phyloP scores from a whole-genome alignment of 2,329 filamentous ascomycete genomes.

The Aspergillus sp. region DNA sequence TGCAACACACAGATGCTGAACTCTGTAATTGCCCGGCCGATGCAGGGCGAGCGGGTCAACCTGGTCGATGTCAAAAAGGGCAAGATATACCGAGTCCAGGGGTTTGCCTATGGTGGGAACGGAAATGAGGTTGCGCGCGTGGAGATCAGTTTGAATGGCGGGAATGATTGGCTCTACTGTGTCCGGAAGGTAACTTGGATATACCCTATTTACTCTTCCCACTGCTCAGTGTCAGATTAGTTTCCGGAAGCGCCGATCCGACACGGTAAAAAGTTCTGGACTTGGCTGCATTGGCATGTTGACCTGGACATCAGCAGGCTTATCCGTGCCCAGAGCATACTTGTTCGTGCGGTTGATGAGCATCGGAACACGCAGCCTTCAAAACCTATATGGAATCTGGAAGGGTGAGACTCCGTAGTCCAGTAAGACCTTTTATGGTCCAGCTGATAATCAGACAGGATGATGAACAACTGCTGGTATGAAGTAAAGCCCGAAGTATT shows the following conservation, averaged over 20 bases:
- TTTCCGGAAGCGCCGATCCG: slow-evolving; percentile 51
- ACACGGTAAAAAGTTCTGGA: slow-evolving; percentile 56
- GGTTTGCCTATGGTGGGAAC: slow-evolving; percentile 53
- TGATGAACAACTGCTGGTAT: slow-evolving; percentile 59
- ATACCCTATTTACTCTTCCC: neutral
- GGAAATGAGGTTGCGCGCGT: slow-evolving; percentile 52
- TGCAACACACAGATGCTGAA: slow-evolving; percentile 54
- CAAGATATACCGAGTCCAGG: slow-evolving; percentile 46
- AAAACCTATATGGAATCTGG: slow-evolving; percentile 49
- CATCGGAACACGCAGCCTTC: slow-evolving; percentile 54
- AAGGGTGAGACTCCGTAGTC: neutral
- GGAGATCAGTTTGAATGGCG: slow-evolving; percentile 50
- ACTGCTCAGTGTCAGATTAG: slow-evolving; percentile 10
- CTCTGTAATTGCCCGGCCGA: slow-evolving; percentile 48
- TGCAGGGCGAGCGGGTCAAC: slow-evolving; percentile 46
- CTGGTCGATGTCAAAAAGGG: slow-evolving; percentile 39
- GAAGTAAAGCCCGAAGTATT: slow-evolving; percentile 44
- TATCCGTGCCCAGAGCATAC: slow-evolving; percentile 43
- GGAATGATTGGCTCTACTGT: slow-evolving; percentile 51
- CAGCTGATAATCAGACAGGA: slow-evolving; percentile 27
- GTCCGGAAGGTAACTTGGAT: slow-evolving; percentile 32
- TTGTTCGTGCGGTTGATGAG: slow-evolving; percentile 51
- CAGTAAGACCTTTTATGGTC: neutral
- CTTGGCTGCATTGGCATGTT: slow-evolving; percentile 55
- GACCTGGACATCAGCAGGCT: slow-evolving; percentile 49